A percentile compares a stretch with the other conserved stretches of the same genome.
These are phyloP conservation scores for Naegleria fowleri DNA, from an alignment of 208 protist species.

Conservation along the genomic window DNA sequence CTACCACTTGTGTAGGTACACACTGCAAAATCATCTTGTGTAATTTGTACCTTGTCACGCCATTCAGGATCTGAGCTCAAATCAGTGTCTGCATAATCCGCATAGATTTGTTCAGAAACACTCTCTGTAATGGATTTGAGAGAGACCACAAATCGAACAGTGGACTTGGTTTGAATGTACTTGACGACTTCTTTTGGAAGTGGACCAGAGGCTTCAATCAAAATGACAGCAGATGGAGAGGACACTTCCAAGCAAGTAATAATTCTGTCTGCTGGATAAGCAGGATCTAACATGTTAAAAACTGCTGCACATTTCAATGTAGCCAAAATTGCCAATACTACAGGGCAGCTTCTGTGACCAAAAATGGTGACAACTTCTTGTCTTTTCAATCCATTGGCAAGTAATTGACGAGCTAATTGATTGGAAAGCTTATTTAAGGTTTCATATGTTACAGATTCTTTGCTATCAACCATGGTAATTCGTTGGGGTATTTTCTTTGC, in stretches of 20 bases:
- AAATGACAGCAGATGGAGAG: constrained; percentile 39
- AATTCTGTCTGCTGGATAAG: constrained; percentile 49
- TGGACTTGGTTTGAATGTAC: constrained; percentile 29
- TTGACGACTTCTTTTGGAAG: constrained; percentile 38
- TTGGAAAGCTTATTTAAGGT: constrained; percentile 35
- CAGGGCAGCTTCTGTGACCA: constrained; percentile 47
- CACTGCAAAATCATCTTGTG: constrained; percentile 48
- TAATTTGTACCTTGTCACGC: constrained; percentile 28
- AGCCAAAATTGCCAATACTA: constrained; percentile 55
- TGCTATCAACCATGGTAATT: constrained; percentile 9
- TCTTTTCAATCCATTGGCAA: constrained; percentile 40
- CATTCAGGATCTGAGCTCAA: background rate
- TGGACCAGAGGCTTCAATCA: constrained; percentile 34
- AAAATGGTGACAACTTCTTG: constrained; percentile 55
- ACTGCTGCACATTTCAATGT: constrained; percentile 52
- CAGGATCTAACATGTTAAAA: constrained; percentile 57
- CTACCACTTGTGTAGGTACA: constrained; percentile 54
- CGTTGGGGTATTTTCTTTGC: constrained; percentile 31
- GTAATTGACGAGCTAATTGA: constrained; percentile 41
- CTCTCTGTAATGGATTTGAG: background rate
- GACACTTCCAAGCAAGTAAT: constrained; percentile 50
- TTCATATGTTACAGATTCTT: constrained; percentile 33
- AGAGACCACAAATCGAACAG: background rate
- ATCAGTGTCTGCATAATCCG: background rate
- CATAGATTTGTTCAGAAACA: background rate